phyloP scores from a whole-genome alignment of 1,284 basidiomycete genomes.

The Malassezia equina region DNA sequence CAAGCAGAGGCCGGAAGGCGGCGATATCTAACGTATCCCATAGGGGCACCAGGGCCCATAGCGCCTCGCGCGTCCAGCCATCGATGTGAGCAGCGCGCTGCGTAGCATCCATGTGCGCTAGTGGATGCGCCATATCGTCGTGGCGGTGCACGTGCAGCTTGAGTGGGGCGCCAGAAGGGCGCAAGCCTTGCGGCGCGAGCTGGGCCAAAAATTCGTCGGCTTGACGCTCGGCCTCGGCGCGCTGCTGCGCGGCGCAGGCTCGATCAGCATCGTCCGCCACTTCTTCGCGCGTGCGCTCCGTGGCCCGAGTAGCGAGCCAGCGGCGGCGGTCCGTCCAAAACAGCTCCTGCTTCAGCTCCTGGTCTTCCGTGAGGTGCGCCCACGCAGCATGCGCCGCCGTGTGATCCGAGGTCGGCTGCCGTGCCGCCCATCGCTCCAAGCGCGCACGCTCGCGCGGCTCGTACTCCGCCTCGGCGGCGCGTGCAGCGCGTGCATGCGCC shows the following conservation, averaged over 20 bases:
- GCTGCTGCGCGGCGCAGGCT: slow-evolving; percentile 20
- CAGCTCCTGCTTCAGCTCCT: slow-evolving; percentile 14
- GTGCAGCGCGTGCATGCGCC: neutral
- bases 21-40: slow-evolving; percentile 33
- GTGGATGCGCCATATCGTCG: neutral
- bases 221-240: slow-evolving; percentile 23
- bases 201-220: slow-evolving; percentile 35
- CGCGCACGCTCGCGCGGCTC: slow-evolving; percentile 23
- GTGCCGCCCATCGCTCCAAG: slow-evolving; percentile 30
- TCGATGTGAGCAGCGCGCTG: neutral
- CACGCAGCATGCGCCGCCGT: slow-evolving; percentile 16
- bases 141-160: slow-evolving; percentile 29
- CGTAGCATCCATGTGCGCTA: neutral
- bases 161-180: slow-evolving; percentile 34
- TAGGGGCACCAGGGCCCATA: slow-evolving; percentile 21
- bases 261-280: slow-evolving; percentile 29
- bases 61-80: neutral
- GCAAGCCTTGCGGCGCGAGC: slow-evolving; percentile 34
- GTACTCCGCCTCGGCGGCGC: slow-evolving; percentile 18
- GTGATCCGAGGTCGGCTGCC: neutral
- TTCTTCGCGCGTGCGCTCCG: slow-evolving; percentile 23
- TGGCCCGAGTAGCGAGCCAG: slow-evolving; percentile 30
- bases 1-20: slow-evolving; percentile 22
- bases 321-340: slow-evolving; percentile 22
- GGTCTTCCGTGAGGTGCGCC: slow-evolving; percentile 18